A percentile compares a stretch with the other conserved stretches of the same genome.
Conservation (phyloP, 768 basidiomycete species). For the Pseudohyphozyma bogoriensis region DNA sequence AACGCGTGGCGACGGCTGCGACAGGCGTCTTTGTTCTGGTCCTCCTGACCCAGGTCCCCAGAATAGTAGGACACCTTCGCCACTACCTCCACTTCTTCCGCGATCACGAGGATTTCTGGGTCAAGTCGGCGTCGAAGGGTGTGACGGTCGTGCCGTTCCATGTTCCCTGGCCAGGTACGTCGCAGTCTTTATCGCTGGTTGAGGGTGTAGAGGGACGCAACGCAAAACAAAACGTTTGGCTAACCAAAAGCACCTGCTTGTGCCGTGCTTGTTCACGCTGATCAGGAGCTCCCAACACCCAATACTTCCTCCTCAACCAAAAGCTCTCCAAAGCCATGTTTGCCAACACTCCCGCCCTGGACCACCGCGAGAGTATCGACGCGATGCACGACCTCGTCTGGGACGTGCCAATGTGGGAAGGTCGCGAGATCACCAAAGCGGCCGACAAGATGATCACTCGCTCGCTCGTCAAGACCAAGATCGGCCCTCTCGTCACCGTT, state of each 20-base stretch:
- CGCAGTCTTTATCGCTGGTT: neutral
- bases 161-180: neutral
- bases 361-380: neutral
- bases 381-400: neutral
- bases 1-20: too few species aligned
- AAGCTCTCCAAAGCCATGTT: neutral
- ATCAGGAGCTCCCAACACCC: neutral
- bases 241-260: neutral
- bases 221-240: too few species aligned
- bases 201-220: neutral
- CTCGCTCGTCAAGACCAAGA: neutral
- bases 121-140: neutral
- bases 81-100: neutral
- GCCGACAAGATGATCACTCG: neutral
- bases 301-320: neutral
- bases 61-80: neutral
- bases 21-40: neutral
- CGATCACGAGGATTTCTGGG: neutral
- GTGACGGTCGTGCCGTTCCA: neutral
- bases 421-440: neutral
- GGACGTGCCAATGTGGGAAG: neutral
- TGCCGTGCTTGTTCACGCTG: neutral
- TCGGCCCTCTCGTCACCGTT: neutral
- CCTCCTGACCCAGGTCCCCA: neutral
- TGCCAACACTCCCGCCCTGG: neutral